Conservation (phyloP, 1,139 yeast species). For the Entelexis paramagnoliae region DNA sequence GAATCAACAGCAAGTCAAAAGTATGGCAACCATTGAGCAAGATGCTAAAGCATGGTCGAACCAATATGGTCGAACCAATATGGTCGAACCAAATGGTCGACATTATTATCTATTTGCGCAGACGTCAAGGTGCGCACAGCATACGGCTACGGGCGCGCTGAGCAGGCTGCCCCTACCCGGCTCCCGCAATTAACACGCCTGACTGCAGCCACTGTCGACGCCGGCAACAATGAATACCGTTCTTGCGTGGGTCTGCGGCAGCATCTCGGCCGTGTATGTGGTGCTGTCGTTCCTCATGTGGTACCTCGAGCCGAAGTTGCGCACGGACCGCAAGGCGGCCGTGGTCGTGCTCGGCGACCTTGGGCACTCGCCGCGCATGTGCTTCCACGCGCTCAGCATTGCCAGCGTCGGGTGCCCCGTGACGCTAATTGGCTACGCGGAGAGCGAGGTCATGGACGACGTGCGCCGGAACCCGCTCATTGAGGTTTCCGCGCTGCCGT, state of each 20-base stretch:
- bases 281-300: constrained; percentile 29
- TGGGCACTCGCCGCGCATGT: constrained; percentile 93
- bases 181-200: no score
- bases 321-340: constrained; percentile 34
- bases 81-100: no score
- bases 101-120: no score
- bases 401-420: constrained; percentile 62
- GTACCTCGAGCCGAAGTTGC: constrained; percentile 24
- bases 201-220: no score
- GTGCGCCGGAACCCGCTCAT: constrained; percentile 26
- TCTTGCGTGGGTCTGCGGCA: constrained; percentile 13
- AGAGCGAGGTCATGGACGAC: constrained; percentile 28
- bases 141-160: no score
- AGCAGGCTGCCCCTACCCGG: no score
- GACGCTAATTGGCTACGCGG: constrained; percentile 75
- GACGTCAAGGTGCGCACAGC: no score
- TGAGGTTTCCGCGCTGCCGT: constrained; percentile 33
- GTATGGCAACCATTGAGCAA: no score
- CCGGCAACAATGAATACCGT: constrained; percentile 9
- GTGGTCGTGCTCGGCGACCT: constrained; percentile 85
- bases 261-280: constrained; percentile 27
- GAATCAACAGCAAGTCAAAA: no score
- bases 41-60: no score
- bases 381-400: constrained; percentile 78
- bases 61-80: no score